These are phyloP conservation scores for Boletus bicolor DNA, from an alignment of 768 basidiomycete genomes.

Conservation along the genomic window DNA sequence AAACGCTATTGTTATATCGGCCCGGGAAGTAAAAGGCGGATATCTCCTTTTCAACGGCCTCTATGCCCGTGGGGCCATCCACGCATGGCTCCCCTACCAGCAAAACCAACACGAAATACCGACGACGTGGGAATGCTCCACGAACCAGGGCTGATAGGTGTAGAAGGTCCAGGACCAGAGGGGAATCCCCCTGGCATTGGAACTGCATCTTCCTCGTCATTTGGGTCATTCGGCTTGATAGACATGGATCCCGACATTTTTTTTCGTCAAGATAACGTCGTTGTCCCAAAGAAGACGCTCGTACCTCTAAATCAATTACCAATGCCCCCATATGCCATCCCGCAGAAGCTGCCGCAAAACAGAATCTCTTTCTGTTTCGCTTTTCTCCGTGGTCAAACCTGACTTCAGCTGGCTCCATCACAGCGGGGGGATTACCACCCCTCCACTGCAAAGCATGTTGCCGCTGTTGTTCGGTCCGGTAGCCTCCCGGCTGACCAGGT, in stretches of 20 bases:
- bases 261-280: slow-evolving; percentile 1
- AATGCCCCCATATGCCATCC: slow-evolving; percentile 94
- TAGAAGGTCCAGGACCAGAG: slow-evolving; percentile 13
- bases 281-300: neutral
- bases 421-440: slow-evolving; percentile 35
- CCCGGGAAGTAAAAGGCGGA: neutral
- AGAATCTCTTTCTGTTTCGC: slow-evolving; percentile 58
- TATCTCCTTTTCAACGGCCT: slow-evolving; percentile 10
- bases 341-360: slow-evolving; percentile 74
- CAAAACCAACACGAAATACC: slow-evolving; percentile 55
- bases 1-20: slow-evolving; percentile 10
- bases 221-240: slow-evolving; percentile 31
- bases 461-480: slow-evolving; percentile 37
- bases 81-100: slow-evolving; percentile 47
- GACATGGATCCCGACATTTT: neutral
- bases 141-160: slow-evolving; percentile 11
- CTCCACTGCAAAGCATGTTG: slow-evolving; percentile 27
- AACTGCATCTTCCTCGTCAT: slow-evolving; percentile 33
- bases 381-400: slow-evolving; percentile 62
- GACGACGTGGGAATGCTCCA: slow-evolving; percentile 15
- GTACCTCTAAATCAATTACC: slow-evolving; percentile 78
- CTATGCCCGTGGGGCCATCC: slow-evolving; percentile 22
- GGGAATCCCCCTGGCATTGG: slow-evolving; percentile 36
- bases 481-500: slow-evolving; percentile 60
- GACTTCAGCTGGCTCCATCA: slow-evolving; percentile 65